These are phyloP conservation scores for Clonostachys rosea DNA, from an alignment of 2,329 filamentous ascomycete genomes.

Conservation along the genomic window DNA sequence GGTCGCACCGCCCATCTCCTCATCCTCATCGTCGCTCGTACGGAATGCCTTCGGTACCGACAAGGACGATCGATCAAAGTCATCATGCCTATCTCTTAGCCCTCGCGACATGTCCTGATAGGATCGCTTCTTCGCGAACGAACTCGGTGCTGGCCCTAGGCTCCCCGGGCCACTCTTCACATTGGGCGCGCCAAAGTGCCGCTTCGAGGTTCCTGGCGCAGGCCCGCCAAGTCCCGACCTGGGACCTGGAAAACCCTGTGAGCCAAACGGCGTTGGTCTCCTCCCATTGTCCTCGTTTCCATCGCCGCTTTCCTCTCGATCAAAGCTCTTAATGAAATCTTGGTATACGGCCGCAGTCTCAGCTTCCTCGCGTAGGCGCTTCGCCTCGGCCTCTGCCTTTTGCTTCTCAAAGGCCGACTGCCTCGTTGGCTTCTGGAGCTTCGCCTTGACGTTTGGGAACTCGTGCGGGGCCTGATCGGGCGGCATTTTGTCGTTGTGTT, in stretches of 20 bases:
- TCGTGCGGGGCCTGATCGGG: slow-evolving; percentile 41
- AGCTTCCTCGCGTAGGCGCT: slow-evolving; percentile 75
- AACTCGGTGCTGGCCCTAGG: slow-evolving; percentile 46
- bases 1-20: slow-evolving; percentile 36
- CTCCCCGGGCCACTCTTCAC: slow-evolving; percentile 59
- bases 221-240: slow-evolving; percentile 19
- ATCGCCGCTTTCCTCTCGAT: slow-evolving; percentile 51
- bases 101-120: slow-evolving; percentile 35
- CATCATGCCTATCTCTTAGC: slow-evolving; percentile 12
- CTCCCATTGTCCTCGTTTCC: slow-evolving; percentile 11
- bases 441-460: slow-evolving; percentile 71
- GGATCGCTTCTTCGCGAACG: slow-evolving; percentile 49
- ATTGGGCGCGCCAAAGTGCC: slow-evolving; percentile 60
- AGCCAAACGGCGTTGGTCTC: background rate
- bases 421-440: slow-evolving; percentile 75
- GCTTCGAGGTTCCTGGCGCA: slow-evolving; percentile 32
- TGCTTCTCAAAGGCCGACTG: slow-evolving; percentile 87
- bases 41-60: slow-evolving; percentile 68
- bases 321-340: slow-evolving; percentile 81
- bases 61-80: slow-evolving; percentile 27
- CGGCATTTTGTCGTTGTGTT: slow-evolving; percentile 28
- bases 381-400: slow-evolving; percentile 84
- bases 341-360: slow-evolving; percentile 85
- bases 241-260: slow-evolving; percentile 2
- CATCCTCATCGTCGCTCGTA: slow-evolving; percentile 60